These are phyloP conservation scores for Candida anglica DNA, from an alignment of 805 yeast species.

Conservation along the genomic window DNA sequence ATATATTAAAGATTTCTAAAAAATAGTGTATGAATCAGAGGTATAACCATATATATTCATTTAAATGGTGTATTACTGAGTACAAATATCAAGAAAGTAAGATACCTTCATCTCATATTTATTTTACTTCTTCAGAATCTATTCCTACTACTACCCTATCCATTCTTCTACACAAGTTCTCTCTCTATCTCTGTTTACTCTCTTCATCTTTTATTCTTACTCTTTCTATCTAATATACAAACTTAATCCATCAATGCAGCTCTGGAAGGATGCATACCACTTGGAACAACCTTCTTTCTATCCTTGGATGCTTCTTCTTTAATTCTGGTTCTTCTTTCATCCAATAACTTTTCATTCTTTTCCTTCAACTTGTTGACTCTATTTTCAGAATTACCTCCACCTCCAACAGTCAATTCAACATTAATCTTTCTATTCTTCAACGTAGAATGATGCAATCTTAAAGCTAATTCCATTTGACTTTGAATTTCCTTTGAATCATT, in stretches of 20 bases:
- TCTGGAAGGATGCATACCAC: constrained; percentile 64
- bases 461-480: constrained; percentile 77
- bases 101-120: neutral
- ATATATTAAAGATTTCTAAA: no score
- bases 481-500: constrained; percentile 59
- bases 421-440: constrained; percentile 76
- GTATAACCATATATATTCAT: no score
- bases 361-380: constrained; percentile 65
- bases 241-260: constrained; percentile 41
- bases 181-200: no score
- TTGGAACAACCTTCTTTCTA: constrained; percentile 13
- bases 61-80: no score
- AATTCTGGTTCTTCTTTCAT: constrained; percentile 62
- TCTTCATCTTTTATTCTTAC: neutral
- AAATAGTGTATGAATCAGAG: no score
- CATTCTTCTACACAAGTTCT: no score
- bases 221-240: neutral
- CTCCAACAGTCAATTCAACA: constrained; percentile 96
- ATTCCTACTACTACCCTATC: neutral
- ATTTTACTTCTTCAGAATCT: neutral
- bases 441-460: constrained; percentile 75
- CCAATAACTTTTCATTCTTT: constrained; percentile 73
- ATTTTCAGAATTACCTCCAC: constrained; percentile 84
- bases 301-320: constrained; percentile 38
- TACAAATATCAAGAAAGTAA: no score